Percentiles rank a stretch among this genome's conserved stretches.
phyloP scores from a whole-genome alignment of 1,284 basidiomycete species.

The Ceratobasidium sp. region DNA sequence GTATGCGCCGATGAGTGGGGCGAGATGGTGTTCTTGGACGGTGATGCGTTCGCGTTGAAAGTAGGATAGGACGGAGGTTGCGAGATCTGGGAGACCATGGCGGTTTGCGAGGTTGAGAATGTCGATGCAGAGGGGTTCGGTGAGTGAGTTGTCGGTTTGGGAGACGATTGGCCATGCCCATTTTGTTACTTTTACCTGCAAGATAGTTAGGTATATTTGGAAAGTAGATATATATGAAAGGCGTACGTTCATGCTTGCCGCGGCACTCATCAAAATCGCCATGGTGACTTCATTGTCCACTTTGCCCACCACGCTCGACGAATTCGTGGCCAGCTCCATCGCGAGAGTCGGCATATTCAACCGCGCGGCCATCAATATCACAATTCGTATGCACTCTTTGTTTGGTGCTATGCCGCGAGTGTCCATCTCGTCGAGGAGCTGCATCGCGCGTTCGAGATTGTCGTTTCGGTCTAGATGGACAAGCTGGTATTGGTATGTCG shows the following conservation, averaged over 20 bases:
- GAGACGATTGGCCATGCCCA: constrained; percentile 75
- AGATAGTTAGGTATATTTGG: constrained; percentile 44
- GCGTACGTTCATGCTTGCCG: constrained; percentile 74
- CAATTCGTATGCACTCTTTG: constrained; percentile 46
- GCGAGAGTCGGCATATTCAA: constrained; percentile 31
- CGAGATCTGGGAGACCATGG: constrained; percentile 75
- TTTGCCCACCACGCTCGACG: constrained; percentile 64
- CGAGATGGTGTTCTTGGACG: constrained; percentile 77
- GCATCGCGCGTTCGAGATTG: constrained; percentile 25
- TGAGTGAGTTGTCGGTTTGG: constrained; percentile 65
- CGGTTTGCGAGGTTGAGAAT: constrained; percentile 81
- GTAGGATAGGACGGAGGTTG: constrained; percentile 70
- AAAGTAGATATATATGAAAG: neutral
- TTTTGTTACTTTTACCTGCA: constrained; percentile 74
- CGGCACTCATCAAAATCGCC: constrained; percentile 69
- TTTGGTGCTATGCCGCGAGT: constrained; percentile 64
- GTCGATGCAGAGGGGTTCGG: constrained; percentile 78
- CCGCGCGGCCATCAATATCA: constrained; percentile 19
- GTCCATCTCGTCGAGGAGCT: constrained; percentile 63
- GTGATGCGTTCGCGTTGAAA: constrained; percentile 65
- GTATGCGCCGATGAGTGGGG: constrained; percentile 76
- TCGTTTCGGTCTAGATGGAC: neutral
- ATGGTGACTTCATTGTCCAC: constrained; percentile 71
- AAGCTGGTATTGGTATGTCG: constrained; percentile 51
- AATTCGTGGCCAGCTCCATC: constrained; percentile 26